Percentiles rank a stretch among this genome's conserved stretches.
Evolutionary conservation across 192 early-diverging fungal species (phyloP).

Genomic region (Phlyctochytrium planicorne): DNA sequence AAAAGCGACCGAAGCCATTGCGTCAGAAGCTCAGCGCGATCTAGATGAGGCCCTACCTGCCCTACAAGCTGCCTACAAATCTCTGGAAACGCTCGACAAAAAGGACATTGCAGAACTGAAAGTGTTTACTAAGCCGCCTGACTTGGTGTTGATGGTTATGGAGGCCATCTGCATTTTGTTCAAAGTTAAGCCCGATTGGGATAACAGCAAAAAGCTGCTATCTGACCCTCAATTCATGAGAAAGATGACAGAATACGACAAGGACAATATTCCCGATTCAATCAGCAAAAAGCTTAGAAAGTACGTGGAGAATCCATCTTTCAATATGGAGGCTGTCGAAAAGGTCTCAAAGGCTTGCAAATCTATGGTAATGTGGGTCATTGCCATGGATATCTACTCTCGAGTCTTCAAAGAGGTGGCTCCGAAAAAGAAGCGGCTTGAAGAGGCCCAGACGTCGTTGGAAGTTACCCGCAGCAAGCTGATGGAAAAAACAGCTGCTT

Average conservation of each 20-base stretch:
- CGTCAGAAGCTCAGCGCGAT: conserved; percentile 56
- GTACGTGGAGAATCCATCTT: conserved; percentile 58
- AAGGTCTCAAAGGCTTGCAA: conserved; percentile 57
- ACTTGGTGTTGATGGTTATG: conserved; percentile 56
- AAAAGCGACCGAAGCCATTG: conserved; percentile 54
- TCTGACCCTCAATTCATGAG: conserved; percentile 52
- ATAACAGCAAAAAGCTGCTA: conserved; percentile 55
- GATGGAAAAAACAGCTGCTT: conserved; percentile 54
- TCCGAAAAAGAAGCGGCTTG: conserved; percentile 52
- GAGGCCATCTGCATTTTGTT: conserved; percentile 64
- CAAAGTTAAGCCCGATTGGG: conserved; percentile 62
- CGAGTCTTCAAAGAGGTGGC: conserved; percentile 57
- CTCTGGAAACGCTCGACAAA: conserved; percentile 56
- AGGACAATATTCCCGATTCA: conserved; percentile 58
- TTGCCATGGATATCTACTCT: conserved; percentile 61
- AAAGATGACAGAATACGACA: conserved; percentile 57
- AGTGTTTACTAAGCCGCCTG: conserved; percentile 61
- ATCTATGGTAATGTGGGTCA: conserved; percentile 63
- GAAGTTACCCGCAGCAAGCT: conserved; percentile 49
- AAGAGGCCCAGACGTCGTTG: conserved; percentile 53
- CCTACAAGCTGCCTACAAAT: conserved; percentile 55
- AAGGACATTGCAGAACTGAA: conserved; percentile 65
- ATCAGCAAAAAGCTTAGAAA: conserved; percentile 58
- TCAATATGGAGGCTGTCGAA: conserved; percentile 57
- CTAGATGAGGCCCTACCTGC: conserved; percentile 61